Conservation (phyloP, 495 filamentous ascomycete genomes). For the Tirmania nivea region DNA sequence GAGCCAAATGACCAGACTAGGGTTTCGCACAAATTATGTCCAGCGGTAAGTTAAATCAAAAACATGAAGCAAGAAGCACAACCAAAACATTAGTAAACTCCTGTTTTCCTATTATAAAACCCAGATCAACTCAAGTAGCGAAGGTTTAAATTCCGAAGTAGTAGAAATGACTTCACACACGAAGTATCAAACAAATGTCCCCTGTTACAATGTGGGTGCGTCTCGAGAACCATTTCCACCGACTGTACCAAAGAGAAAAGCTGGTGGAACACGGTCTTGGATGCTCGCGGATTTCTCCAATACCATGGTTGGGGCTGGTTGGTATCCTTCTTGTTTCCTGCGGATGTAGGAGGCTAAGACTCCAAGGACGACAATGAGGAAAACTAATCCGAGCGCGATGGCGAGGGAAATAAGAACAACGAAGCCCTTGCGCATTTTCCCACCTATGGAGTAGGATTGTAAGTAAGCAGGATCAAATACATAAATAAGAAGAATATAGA, state of each 20-base stretch:
- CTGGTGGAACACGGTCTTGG: constrained; percentile 50
- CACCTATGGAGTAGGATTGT: constrained; percentile 21
- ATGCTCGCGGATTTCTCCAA: constrained; percentile 56
- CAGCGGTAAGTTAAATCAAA: no score
- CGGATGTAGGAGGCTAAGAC: constrained; percentile 66
- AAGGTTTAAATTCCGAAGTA: no score
- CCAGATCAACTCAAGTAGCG: no score
- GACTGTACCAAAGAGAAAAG: constrained; percentile 44
- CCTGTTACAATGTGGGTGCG: no score
- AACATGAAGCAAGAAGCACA: no score
- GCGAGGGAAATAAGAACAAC: constrained; percentile 84
- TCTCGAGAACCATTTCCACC: background rate
- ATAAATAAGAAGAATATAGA: constrained; percentile 7
- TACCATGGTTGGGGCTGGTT: constrained; percentile 49
- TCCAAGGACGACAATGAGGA: constrained; percentile 69
- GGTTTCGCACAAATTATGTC: no score
- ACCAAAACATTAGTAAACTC: no score
- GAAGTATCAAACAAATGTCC: no score
- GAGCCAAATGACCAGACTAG: no score
- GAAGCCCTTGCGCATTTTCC: constrained; percentile 56
- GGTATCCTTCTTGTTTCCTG: constrained; percentile 67
- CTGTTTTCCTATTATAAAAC: no score
- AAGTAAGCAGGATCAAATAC: background rate
- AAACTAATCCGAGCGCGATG: constrained; percentile 64
- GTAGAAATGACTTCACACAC: no score